Conservation (phyloP, 768 basidiomycete species). For the Lentinula aciculospora region DNA sequence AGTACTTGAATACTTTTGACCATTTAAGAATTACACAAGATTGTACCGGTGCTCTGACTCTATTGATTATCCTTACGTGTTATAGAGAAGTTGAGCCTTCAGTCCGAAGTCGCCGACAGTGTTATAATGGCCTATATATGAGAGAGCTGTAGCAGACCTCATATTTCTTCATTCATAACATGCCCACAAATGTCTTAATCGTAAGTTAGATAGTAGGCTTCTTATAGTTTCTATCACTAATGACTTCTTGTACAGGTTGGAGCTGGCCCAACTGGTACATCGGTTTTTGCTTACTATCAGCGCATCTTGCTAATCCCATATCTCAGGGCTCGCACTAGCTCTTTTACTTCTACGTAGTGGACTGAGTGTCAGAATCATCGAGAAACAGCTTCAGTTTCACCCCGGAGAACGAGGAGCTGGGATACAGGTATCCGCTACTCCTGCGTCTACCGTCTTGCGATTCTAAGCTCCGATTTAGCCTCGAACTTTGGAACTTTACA, state of each 20-base stretch:
- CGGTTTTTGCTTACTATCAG: neutral
- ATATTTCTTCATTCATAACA: neutral
- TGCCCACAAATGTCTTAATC: neutral
- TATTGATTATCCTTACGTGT: no score
- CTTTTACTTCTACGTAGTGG: constrained; percentile 22
- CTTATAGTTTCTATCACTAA: no score
- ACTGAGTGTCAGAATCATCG: constrained; percentile 26
- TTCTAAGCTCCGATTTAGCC: constrained; percentile 10
- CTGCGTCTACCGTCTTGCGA: neutral
- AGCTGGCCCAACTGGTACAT: constrained; percentile 6
- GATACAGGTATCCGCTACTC: constrained; percentile 14
- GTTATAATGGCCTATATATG: neutral
- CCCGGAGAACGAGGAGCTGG: constrained; percentile 20
- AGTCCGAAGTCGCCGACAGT: no score
- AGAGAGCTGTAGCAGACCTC: no score
- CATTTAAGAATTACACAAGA: no score
- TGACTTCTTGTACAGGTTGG: neutral
- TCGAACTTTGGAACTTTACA: constrained; percentile 20
- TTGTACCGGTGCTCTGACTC: no score
- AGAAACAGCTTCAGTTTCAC: constrained; percentile 16
- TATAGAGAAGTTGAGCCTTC: no score
- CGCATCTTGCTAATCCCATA: neutral
- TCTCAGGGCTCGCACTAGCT: constrained; percentile 23
- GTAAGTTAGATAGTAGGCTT: no score
- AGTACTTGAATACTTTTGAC: no score